Evolutionary conservation across 192 early-diverging fungal genomes (phyloP), one percentile per base, ranked within the genome.

Genomic region (Entrophospora sp.): DNA sequence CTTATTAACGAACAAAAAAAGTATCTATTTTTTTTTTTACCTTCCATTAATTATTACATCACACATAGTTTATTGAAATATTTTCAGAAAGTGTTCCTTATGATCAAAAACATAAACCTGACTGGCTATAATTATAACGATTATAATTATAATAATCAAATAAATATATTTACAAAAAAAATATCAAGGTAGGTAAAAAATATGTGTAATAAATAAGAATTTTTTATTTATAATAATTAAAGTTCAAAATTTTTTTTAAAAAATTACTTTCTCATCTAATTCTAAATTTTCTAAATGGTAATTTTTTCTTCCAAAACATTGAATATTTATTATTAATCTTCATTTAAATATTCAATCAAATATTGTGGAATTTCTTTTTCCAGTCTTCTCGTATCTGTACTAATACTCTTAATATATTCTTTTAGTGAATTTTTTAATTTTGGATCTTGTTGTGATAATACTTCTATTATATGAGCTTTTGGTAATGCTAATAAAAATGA

Each of bases 11-110:
- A 28, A 0, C n/a, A 8, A 3, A 46, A 24, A 31, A 2, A 3
- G 25, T 30, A 10, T 43, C 6, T 25, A 31, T n/a, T 30, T 36
- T 32, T 13, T 38, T 16, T 57, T 22, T 25, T 20, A 61, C 27
- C n/a, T 20, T n/a, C 16, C 45, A 36, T 34, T 6, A 48, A 44
- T 49, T 43, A 8, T 5, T 27, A 35, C 9, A n/a, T 13, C 18
- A 35, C 13, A 22, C 34, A 2, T 48, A 80, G 81, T 83, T 83
- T 51, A 83, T 83, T 44, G 81, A 83, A 34, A 83, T 73, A 46
- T 83, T 83, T 59, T 63, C 76, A 20, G 73, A 76, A 9, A 56
- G 66, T 32, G 81, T 83, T 4, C 75, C 73, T 1, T 83, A 76
- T 61, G 69, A 76, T 42, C 46, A 68, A 9, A 60, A 71, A 16